Evolutionary conservation across 805 yeast genomes (phyloP), one percentile per base, ranked within the genome.

Genomic region (Pichia heedii): DNA sequence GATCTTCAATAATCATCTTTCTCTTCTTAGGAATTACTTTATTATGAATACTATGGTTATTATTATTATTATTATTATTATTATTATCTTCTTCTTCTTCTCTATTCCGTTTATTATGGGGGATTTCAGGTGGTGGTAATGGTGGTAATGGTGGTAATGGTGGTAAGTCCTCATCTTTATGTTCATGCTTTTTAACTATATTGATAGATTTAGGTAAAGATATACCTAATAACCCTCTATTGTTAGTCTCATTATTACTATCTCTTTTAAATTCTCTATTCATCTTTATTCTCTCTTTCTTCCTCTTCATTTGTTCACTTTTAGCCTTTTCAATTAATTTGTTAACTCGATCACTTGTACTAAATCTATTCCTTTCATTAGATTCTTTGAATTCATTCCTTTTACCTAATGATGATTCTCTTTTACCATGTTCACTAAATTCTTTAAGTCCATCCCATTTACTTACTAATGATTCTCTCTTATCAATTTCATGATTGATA

Each of bases 251-350:
- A 15, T 26, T 16, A n/a, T 22, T 6, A 15, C 22, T 22, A 21
- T 10, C 22, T 16, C 16, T 16, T 21, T 22, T n/a, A n/a, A n/a
- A n/a, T n/a, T 15, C 13, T 4, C 7, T 10, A 10, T 29, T 16
- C 32, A 29, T 29, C 32, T 10, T 29, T 13, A 29, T 10, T 29
- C 32, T 29, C 29, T 34, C 35, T 19, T 16, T 12, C 19, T 41
- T 45, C 30, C 43, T 37, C 20, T 32, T 20, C 2, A 22, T 2
- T n/a, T 33, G 41, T 6, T 36, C 40, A 18, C 22, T 27, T 18
- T 36, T 41, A 1, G 45, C 37, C 33, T 40, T 39, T 35, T 43
- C 46, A 35, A 43, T 43, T 21, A 40, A 22, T n/a, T 40, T 30
- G 4, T 18, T 29, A 22, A 40, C 40, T 27, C 27, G 21, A 30